Conservation (phyloP, 345 rosid species). For the Pseudoturritis turrita region DNA sequence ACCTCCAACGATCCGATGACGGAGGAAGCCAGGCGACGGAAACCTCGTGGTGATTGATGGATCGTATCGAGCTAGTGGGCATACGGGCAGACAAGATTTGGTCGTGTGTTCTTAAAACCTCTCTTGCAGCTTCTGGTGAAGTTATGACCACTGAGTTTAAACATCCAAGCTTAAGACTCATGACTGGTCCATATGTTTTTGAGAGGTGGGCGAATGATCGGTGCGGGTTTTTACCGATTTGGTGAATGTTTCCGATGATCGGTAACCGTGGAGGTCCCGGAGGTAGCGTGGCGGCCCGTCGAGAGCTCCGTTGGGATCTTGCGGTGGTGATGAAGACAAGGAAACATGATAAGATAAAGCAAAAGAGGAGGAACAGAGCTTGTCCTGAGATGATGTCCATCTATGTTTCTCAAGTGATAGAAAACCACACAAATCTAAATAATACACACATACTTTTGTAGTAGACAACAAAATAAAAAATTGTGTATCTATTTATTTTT, state of each 20-base stretch:
- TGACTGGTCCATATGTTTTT: slow-evolving; percentile 38
- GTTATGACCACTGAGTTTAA: not conserved
- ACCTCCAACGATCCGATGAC: slow-evolving; percentile 32
- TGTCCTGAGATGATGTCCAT: too few species aligned
- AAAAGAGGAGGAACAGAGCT: slow-evolving; percentile 14
- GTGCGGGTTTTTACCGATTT: slow-evolving; percentile 32
- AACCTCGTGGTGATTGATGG: slow-evolving; percentile 8
- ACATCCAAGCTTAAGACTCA: slow-evolving; percentile 27
- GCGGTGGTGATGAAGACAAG: slow-evolving; percentile 22
- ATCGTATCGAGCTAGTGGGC: not conserved
- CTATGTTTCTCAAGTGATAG: too few species aligned
- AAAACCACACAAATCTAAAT: too few species aligned
- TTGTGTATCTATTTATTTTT: too few species aligned
- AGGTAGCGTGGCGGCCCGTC: not conserved
- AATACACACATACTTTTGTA: too few species aligned
- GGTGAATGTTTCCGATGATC: slow-evolving; percentile 37
- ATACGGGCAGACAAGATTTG: slow-evolving; percentile 12
- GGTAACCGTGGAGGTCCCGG: slow-evolving; percentile 34
- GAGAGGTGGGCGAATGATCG: slow-evolving; percentile 30
- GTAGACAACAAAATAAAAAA: too few species aligned
- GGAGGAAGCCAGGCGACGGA: slow-evolving; percentile 8
- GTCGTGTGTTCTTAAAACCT: slow-evolving; percentile 29
- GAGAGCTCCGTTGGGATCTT: not conserved
- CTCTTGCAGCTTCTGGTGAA: slow-evolving; percentile 19
- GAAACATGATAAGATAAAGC: slow-evolving; percentile 39